Evolutionary conservation across 257 asterid genomes (phyloP).

Genomic region (Parsonsia alboflavescens): DNA sequence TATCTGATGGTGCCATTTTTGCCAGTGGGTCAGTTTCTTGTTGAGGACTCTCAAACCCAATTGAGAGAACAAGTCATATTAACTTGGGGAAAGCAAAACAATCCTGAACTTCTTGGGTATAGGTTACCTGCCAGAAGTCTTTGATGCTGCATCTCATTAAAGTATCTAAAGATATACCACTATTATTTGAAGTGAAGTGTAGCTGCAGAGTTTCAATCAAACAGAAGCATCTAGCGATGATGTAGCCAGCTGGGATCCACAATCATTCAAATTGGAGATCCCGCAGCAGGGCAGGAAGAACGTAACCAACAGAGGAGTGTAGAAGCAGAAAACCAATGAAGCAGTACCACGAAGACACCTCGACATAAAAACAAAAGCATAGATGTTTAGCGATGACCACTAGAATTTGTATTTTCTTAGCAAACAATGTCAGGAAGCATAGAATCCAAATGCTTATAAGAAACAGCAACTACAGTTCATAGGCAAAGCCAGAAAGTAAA

Average conservation of each 20-base stretch:
- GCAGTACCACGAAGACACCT: slow-evolving; percentile 92
- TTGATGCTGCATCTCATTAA: slow-evolving; percentile 51
- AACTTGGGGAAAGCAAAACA: not conserved
- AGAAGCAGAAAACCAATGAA: slow-evolving; percentile 89
- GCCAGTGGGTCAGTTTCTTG: not conserved
- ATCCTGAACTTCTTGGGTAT: slow-evolving; percentile 24
- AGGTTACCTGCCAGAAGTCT: slow-evolving; percentile 61
- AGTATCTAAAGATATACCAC: slow-evolving; percentile 48
- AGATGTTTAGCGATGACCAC: slow-evolving; percentile 41
- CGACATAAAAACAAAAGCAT: slow-evolving; percentile 79
- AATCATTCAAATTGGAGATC: slow-evolving; percentile 85
- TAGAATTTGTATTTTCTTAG: slow-evolving; percentile 21
- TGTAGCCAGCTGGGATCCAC: slow-evolving; percentile 84
- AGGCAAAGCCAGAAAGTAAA: slow-evolving; percentile 18
- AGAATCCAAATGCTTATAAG: slow-evolving; percentile 30
- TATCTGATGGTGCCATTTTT: not conserved
- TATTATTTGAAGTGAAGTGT: slow-evolving; percentile 50
- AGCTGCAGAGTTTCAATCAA: slow-evolving; percentile 63
- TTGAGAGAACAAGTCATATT: slow-evolving; percentile 4
- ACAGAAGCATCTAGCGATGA: slow-evolving; percentile 78
- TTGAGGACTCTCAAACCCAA: slow-evolving; percentile 1
- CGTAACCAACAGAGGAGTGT: slow-evolving; percentile 69
- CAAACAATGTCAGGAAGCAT: slow-evolving; percentile 35
- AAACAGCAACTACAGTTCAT: slow-evolving; percentile 19
- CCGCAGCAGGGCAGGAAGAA: slow-evolving; percentile 75